These are phyloP conservation scores for Andrographis paniculata DNA, from an alignment of 305 asterid species.

Conservation along the genomic window DNA sequence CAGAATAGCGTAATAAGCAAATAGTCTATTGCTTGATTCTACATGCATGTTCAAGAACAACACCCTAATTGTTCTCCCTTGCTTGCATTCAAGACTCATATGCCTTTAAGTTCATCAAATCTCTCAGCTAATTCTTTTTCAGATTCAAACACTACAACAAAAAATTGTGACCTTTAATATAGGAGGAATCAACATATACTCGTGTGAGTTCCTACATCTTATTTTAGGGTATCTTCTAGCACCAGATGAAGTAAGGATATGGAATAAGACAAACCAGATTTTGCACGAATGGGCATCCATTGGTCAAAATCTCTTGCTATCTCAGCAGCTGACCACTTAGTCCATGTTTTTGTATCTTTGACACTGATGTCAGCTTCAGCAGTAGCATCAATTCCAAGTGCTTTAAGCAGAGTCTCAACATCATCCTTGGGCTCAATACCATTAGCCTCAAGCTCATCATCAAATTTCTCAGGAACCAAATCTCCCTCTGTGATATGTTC, in stretches of 20 bases:
- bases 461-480: constrained; percentile 39
- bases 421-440: constrained; percentile 69
- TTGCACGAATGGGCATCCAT: constrained; percentile 82
- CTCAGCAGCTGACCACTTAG: constrained; percentile 83
- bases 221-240: too few relatives aligned
- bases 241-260: constrained; percentile 14
- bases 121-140: background rate
- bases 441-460: constrained; percentile 40
- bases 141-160: too few relatives aligned
- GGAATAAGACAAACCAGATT: constrained; percentile 40
- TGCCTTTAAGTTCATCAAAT: background rate
- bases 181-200: too few relatives aligned
- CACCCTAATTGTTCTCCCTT: too few relatives aligned
- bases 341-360: constrained; percentile 74
- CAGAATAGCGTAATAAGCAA: too few relatives aligned
- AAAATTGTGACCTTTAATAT: too few relatives aligned
- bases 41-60: too few relatives aligned
- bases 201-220: too few relatives aligned
- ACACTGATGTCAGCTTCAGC: constrained; percentile 66
- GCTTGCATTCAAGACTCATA: too few relatives aligned
- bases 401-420: constrained; percentile 67
- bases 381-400: constrained; percentile 78
- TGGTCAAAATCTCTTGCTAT: constrained; percentile 51
- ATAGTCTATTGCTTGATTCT: too few relatives aligned
- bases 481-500: constrained; percentile 32